Conservation (phyloP, 305 asterid genomes). For the Striga hermonthica region DNA sequence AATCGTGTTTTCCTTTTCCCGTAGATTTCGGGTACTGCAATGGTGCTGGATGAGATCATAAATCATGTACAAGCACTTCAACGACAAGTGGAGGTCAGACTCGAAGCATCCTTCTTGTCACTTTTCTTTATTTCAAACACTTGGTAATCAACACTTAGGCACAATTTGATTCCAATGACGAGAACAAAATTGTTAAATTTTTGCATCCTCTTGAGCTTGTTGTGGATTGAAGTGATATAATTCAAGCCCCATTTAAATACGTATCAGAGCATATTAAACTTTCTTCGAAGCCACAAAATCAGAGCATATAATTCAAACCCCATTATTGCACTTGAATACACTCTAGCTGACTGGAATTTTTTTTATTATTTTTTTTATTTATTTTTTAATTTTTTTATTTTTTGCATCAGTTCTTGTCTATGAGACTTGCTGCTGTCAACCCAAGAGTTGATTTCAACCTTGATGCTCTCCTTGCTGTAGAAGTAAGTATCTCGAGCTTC, state of each 20-base stretch:
- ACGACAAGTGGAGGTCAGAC: slow-evolving; percentile 93
- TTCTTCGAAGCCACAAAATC: too few species aligned
- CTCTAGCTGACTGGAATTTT: slow-evolving; percentile 33
- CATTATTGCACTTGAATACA: not conserved
- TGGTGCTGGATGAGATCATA: slow-evolving; percentile 97
- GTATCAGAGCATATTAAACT: too few species aligned
- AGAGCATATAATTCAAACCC: not conserved
- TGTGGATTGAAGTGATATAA: too few species aligned
- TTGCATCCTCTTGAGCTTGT: too few species aligned
- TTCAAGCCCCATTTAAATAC: too few species aligned
- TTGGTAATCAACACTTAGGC: too few species aligned
- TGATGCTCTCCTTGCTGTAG: slow-evolving; percentile 66
- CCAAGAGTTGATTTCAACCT: slow-evolving; percentile 77
- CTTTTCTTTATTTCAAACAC: not conserved
- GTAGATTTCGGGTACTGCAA: slow-evolving; percentile 98
- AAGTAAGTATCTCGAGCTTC: slow-evolving; percentile 48
- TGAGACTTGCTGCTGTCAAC: slow-evolving; percentile 95
- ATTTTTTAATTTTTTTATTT: too few species aligned
- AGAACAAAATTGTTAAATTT: too few species aligned
- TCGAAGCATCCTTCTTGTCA: not conserved
- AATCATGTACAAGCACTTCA: slow-evolving; percentile 95
- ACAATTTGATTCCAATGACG: too few species aligned
- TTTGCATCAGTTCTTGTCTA: slow-evolving; percentile 75
- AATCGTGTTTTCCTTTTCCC: not conserved
- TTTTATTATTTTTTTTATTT: slow-evolving; percentile 24